Evolutionary conservation across 768 basidiomycete genomes (phyloP), one percentile per base, ranked within the genome.

Genomic region (Tulasnella sp.): DNA sequence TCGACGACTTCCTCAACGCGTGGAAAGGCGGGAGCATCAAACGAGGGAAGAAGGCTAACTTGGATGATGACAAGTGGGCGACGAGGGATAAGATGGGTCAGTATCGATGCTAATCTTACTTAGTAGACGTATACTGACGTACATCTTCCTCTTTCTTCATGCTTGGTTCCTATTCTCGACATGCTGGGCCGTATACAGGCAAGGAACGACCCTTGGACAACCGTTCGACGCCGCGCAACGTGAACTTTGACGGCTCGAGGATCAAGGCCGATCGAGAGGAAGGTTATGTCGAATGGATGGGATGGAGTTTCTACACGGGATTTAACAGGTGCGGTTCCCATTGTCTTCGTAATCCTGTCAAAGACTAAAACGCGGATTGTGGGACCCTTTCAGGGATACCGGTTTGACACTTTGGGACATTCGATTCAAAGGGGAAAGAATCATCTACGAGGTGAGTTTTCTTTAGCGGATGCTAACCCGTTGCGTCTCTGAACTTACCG

Each of bases 271-370:
- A 69, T 41, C 19, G 67, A 19, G 39, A 44, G 29, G 67, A 41
- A n/a, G 39, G 42, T n/a, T 69, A 69, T 19, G 67, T 69, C 34
- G 67, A 69, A n/a, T 69, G 67, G 67, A 42, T 69, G 67, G 37
- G 22, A 22, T 69, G 67, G 67, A 69, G 67, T 39, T 69, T 69
- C 35, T 69, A 52, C 34, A 69, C 42, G 3, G 67, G 67, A 11
- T 69, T 69, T n/a, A 69, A 69, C 26, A 35, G 67, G 67, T 69
- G 29, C 22, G 34, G 3, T 12, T 9, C 22, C 37, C 35, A 32
- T 42, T 3, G 36, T 9, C 19, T 9, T 52, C 16, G 1, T 3
- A 2, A 42, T 26, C 29, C 11, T 5, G 62, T 26, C 17, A 16
- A 22, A 16, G 7, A 26, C 37, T 35, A 26, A 22, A 41, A 7